phyloP scores from a whole-genome alignment of 805 yeast species.

The Kurtzmaniella cleridarum region DNA sequence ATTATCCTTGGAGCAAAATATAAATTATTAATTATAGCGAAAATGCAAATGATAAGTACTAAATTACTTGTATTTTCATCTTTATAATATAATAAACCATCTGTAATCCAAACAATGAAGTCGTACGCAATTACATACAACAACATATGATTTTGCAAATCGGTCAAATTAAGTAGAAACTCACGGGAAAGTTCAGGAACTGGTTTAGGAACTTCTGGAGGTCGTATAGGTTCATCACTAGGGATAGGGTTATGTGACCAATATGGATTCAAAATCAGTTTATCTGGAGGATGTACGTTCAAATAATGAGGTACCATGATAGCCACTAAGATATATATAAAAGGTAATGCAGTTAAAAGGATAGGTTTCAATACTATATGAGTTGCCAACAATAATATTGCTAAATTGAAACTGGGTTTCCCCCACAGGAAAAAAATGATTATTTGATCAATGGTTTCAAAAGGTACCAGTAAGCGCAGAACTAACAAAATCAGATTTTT shows the following conservation, averaged over 20 bases:
- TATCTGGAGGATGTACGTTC: conserved; percentile 59
- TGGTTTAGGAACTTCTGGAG: conserved; percentile 56
- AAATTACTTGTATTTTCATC: conserved; percentile 56
- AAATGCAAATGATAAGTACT: conserved; percentile 32
- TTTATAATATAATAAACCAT: conserved; percentile 56
- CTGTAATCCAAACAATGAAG: conserved; percentile 40
- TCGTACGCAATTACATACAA: conserved; percentile 62
- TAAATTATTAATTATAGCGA: conserved; percentile 11
- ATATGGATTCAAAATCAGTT: conserved; percentile 13
- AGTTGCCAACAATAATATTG: conserved; percentile 45
- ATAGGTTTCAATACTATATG: conserved; percentile 58
- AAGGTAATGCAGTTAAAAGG: conserved; percentile 48
- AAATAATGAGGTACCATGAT: conserved; percentile 66
- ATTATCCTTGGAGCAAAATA: conserved; percentile 24
- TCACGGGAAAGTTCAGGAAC: conserved; percentile 76
- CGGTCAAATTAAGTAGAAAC: conserved; percentile 72
- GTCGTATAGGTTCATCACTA: conserved; percentile 45
- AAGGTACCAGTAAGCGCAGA: conserved; percentile 57
- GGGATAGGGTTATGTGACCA: conserved; percentile 39
- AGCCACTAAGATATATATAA: conserved; percentile 46
- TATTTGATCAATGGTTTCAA: conserved; percentile 53
- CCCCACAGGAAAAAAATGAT: conserved; percentile 59
- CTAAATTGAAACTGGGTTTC: conserved; percentile 56
- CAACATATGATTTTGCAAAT: conserved; percentile 76
- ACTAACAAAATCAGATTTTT: conserved; percentile 59